Evolutionary conservation across 371 early-diverging fungal species (phyloP).

Genomic region (Dichotomocladium elegans): DNA sequence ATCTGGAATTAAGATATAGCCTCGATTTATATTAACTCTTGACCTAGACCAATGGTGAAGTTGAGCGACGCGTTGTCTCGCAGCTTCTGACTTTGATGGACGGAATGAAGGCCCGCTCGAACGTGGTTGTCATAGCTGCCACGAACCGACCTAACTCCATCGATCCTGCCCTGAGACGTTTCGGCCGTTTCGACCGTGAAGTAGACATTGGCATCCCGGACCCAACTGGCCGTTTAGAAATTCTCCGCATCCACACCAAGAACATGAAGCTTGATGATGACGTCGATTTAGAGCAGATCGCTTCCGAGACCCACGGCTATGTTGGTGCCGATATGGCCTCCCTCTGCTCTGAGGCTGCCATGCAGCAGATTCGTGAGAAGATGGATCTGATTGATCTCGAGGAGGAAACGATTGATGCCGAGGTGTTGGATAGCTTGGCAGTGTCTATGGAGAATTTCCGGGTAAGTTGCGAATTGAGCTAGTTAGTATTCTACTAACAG

Average conservation of each 20-base stretch:
- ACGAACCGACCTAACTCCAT: slow-evolving; percentile 99
- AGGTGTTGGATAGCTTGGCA: slow-evolving; percentile 94
- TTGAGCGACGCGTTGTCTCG: slow-evolving; percentile 98
- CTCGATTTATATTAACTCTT: not conserved
- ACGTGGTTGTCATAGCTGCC: slow-evolving; percentile 97
- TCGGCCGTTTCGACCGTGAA: slow-evolving; percentile 99
- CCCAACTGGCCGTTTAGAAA: slow-evolving; percentile 97
- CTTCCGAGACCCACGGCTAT: slow-evolving; percentile 98
- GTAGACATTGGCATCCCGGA: slow-evolving; percentile 99
- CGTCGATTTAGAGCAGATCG: slow-evolving; percentile 98
- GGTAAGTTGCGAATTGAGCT: slow-evolving; percentile 22
- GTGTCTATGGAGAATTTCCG: slow-evolving; percentile 99
- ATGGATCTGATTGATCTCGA: slow-evolving; percentile 98
- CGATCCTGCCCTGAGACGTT: slow-evolving; percentile 99
- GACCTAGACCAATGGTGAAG: slow-evolving; percentile 95
- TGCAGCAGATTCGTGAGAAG: slow-evolving; percentile 99
- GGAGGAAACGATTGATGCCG: slow-evolving; percentile 98
- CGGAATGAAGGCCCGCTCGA: slow-evolving; percentile 97
- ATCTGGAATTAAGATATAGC: too few species aligned
- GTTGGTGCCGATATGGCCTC: slow-evolving; percentile 99
- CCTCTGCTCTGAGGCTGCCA: slow-evolving; percentile 99
- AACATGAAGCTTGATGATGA: slow-evolving; percentile 99
- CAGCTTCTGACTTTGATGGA: slow-evolving; percentile 99
- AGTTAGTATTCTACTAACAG: too few species aligned
- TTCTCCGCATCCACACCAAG: slow-evolving; percentile 99